Percentiles rank a stretch among this genome's conserved stretches.
phyloP scores from a whole-genome alignment of 2,329 filamentous ascomycete species.

The Talaromyces amestolkiae region DNA sequence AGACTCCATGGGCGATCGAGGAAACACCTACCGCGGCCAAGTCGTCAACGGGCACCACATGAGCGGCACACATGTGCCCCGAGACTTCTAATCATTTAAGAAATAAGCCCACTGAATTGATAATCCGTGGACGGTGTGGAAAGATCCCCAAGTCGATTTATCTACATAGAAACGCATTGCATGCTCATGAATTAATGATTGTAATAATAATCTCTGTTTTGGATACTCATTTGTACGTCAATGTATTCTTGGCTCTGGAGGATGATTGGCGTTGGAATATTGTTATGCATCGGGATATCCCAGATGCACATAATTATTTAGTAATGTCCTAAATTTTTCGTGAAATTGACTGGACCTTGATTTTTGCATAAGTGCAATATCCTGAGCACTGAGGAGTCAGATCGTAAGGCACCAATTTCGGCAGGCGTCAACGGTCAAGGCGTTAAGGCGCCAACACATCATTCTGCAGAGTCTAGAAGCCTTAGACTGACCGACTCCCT shows the following conservation, averaged over 20 bases:
- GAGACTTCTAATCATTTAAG: constrained; percentile 1
- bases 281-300: neutral
- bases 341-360: neutral
- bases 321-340: neutral
- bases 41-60: constrained; percentile 1
- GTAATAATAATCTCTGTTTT: neutral
- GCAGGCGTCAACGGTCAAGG: neutral
- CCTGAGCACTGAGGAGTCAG: no score
- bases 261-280: neutral
- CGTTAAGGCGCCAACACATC: constrained; percentile 10
- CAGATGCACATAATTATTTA: neutral
- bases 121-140: neutral
- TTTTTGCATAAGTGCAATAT: no score
- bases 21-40: constrained; percentile 25
- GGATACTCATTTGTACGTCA: neutral
- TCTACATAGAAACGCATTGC: neutral
- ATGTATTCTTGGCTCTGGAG: neutral
- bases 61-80: neutral
- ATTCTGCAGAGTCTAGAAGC: neutral
- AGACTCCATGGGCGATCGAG: constrained; percentile 36
- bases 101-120: neutral
- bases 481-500: neutral
- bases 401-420: constrained; percentile 1
- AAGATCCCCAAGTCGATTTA: neutral
- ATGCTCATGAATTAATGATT: neutral